Evolutionary conservation across 345 rosid genomes (phyloP), one percentile per base, ranked within the genome.

Genomic region (Rhizophora mangle): DNA sequence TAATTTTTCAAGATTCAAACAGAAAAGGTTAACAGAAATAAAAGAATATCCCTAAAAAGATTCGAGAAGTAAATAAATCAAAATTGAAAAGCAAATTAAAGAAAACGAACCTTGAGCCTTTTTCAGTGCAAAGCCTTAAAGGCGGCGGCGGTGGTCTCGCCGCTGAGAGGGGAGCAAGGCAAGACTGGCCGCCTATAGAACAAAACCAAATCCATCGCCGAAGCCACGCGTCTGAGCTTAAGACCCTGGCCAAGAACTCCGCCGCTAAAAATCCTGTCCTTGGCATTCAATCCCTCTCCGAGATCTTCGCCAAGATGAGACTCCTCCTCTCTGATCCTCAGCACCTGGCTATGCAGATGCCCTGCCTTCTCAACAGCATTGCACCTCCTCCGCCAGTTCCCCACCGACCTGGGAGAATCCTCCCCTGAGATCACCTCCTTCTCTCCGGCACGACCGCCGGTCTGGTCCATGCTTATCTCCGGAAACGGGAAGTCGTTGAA

Each of bases 131-230:
- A 57, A 39, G 76, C 34, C 63, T 72, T 63, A 74, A 61, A 43
- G 58, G 56, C 19, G 51, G 47, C 13, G 58, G 58, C 13, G 8
- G 57, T 8, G 27, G 26, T 62, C 79, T 84, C 85, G 53, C 92
- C 87, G 72, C 97, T 82, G 54, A 91, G 97, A 74, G 91, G 97
- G 5, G 97, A 91, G 72, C 80, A 84, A 63, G 97, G 96, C 80
- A 87, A 63, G 68, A 81, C 82, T 65, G 82, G 82, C 55, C 87
- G 57, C 58, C 88, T 53, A 8, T 89, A 47, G 61, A 87, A 68
- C 31, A 85, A 27, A 61, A 84, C 65, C 32, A 85, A 37, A 55
- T 68, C 74, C 4, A 80, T 55, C 22, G 84, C 81, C 11, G 71
- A 57, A 27, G 53, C 68, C 21, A 64, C 51, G 2, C 58, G 51